Percentiles rank a stretch among this genome's conserved stretches.
These are phyloP conservation scores for Fusarium sterilihyphosum DNA, from an alignment of 2,329 filamentous ascomycete species.

Conservation along the genomic window DNA sequence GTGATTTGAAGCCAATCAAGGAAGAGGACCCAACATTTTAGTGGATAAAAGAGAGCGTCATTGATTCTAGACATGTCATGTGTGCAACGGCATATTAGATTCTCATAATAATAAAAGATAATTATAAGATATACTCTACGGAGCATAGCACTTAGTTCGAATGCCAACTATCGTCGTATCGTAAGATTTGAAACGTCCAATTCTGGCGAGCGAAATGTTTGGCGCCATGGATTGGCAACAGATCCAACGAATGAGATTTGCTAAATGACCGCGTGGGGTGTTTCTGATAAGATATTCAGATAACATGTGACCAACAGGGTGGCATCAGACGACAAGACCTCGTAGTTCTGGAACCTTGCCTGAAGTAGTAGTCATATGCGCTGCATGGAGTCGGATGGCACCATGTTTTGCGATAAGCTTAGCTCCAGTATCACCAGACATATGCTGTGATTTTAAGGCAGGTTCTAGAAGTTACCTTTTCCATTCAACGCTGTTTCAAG, in stretches of 20 bases:
- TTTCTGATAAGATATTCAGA: neutral
- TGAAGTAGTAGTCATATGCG: neutral
- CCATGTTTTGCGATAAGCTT: neutral
- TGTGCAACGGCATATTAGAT: too few relatives aligned
- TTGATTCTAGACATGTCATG: neutral
- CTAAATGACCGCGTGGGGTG: neutral
- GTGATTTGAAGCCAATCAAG: constrained; percentile 57
- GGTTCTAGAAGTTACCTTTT: too few relatives aligned
- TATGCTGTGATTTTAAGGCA: too few relatives aligned
- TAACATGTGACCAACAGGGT: neutral
- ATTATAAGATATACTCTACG: too few relatives aligned
- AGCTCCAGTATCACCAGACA: neutral
- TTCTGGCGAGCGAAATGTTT: neutral
- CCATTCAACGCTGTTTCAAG: neutral
- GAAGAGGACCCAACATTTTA: constrained; percentile 29
- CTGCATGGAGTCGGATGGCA: neutral
- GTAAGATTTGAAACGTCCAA: neutral
- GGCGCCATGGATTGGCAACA: too few relatives aligned
- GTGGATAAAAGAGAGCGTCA: neutral
- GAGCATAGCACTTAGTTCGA: too few relatives aligned
- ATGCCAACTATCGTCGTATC: neutral
- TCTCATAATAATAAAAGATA: too few relatives aligned
- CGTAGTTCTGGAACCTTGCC: neutral
- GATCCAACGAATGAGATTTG: neutral
- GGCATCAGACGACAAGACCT: neutral